Percentiles rank a stretch among this genome's conserved stretches.
Evolutionary conservation across 2,329 filamentous ascomycete genomes (phyloP).

Genomic region (Xylaria sp.): DNA sequence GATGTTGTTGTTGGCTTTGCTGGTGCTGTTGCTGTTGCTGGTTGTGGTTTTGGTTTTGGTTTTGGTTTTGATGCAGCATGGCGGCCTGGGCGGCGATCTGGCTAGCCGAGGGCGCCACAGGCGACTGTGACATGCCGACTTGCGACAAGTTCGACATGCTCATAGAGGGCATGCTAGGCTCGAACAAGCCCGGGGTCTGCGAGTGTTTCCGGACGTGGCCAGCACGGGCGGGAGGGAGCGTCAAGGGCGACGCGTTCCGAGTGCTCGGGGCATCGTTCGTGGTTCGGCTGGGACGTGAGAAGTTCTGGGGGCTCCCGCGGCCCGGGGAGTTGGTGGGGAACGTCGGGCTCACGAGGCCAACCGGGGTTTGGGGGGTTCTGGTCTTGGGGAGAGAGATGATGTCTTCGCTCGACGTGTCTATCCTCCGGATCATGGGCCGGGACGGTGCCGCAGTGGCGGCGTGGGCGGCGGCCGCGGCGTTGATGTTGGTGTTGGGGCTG

Average conservation of each 20-base stretch:
- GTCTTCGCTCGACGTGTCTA: conserved; percentile 61
- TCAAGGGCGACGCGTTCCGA: conserved; percentile 57
- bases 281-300: conserved; percentile 64
- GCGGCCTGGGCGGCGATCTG: conserved; percentile 85
- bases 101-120: conserved; percentile 68
- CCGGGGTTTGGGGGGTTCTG: conserved; percentile 53
- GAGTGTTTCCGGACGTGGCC: conserved; percentile 69
- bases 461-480: conserved; percentile 46
- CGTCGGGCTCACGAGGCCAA: conserved; percentile 58
- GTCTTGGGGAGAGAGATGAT: conserved; percentile 60
- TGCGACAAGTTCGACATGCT: conserved; percentile 66
- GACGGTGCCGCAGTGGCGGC: conserved; percentile 44
- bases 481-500: conserved; percentile 42
- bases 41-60: conserved; percentile 70
- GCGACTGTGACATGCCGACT: conserved; percentile 58
- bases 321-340: conserved; percentile 61
- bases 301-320: conserved; percentile 65
- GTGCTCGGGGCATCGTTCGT: conserved; percentile 50
- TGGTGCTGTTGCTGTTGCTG: conserved; percentile 53
- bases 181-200: conserved; percentile 80
- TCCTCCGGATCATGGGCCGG: conserved; percentile 55
- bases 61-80: conserved; percentile 59
- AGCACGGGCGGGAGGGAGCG: conserved; percentile 53
- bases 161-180: conserved; percentile 75
- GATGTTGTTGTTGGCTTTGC: conserved; percentile 68